Evolutionary conservation across 2,329 filamentous ascomycete genomes (phyloP).

Genomic region (Colletotrichum tanaceti): DNA sequence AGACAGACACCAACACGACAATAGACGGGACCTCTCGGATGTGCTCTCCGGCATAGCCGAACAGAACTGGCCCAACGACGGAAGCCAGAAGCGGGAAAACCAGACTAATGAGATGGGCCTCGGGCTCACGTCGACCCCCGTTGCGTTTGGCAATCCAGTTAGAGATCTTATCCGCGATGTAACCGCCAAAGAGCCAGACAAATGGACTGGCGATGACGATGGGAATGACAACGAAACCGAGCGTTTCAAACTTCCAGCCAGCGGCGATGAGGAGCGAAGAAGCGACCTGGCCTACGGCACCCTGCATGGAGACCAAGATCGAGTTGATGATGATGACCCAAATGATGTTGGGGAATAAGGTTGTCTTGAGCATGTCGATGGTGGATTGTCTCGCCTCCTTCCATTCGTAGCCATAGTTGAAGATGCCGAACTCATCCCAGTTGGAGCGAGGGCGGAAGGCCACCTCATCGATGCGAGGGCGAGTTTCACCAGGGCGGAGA

Average conservation of each 20-base stretch:
- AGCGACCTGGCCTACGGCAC: conserved; percentile 46
- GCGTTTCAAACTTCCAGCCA: conserved; percentile 48
- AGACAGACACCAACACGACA: conserved; percentile 45
- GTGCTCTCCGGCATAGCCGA: conserved; percentile 47
- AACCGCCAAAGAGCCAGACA: conserved; percentile 45
- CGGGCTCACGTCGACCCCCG: conserved; percentile 48
- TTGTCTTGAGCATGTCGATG: conserved; percentile 49
- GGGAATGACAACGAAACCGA: conserved; percentile 44
- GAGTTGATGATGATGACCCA: conserved; percentile 50
- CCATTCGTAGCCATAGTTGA: conserved; percentile 48
- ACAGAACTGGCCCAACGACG: conserved; percentile 48
- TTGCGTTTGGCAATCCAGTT: conserved; percentile 47
- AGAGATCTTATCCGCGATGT: conserved; percentile 47
- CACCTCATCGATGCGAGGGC: conserved; percentile 38
- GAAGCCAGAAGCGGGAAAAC: conserved; percentile 47
- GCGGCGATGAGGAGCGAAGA: conserved; percentile 40
- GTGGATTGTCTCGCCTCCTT: conserved; percentile 43
- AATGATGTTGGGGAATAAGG: conserved; percentile 50
- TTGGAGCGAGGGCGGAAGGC: conserved; percentile 45
- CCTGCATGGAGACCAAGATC: conserved; percentile 48
- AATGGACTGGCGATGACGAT: conserved; percentile 40
- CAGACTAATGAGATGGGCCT: conserved; percentile 49
- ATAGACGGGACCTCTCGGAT: conserved; percentile 44
- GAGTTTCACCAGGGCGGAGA: conserved; percentile 39
- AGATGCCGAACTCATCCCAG: conserved; percentile 50